Evolutionary conservation across 2,329 filamentous ascomycete species (phyloP).

Genomic region (Alternaria gaisen): DNA sequence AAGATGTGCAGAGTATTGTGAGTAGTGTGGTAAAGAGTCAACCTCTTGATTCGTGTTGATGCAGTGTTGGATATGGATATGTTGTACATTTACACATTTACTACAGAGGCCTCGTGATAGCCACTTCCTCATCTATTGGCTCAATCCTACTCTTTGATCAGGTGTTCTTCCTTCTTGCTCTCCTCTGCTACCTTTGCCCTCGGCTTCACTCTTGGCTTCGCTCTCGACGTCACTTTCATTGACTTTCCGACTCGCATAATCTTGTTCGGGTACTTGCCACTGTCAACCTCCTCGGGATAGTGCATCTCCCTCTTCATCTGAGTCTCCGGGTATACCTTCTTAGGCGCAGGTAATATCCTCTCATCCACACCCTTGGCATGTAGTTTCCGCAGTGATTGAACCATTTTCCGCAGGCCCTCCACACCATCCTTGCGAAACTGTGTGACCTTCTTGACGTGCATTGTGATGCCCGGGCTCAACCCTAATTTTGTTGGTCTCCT

Average conservation of each 20-base stretch:
- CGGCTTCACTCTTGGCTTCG: neutral
- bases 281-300: conserved; percentile 37
- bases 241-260: neutral
- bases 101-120: conserved; percentile 1
- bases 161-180: neutral
- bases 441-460: conserved; percentile 86
- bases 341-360: conserved; percentile 37
- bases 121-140: neutral
- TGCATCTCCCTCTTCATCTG: conserved; percentile 39
- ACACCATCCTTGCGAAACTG: conserved; percentile 74
- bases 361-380: conserved; percentile 38
- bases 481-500: conserved; percentile 63
- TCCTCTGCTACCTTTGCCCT: neutral
- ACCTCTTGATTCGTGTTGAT: neutral
- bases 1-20: neutral
- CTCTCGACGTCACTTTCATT: neutral
- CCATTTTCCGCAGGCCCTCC: conserved; percentile 70
- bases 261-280: conserved; percentile 36
- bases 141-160: conserved; percentile 3
- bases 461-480: conserved; percentile 74
- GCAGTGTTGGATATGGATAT: conserved; percentile 11
- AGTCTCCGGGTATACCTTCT: conserved; percentile 44
- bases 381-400: conserved; percentile 51
- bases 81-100: conserved; percentile 19
- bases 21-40: neutral